These are phyloP conservation scores for Aechmea fasciata DNA, from an alignment of 176 grass and related monocot species.

Conservation along the genomic window DNA sequence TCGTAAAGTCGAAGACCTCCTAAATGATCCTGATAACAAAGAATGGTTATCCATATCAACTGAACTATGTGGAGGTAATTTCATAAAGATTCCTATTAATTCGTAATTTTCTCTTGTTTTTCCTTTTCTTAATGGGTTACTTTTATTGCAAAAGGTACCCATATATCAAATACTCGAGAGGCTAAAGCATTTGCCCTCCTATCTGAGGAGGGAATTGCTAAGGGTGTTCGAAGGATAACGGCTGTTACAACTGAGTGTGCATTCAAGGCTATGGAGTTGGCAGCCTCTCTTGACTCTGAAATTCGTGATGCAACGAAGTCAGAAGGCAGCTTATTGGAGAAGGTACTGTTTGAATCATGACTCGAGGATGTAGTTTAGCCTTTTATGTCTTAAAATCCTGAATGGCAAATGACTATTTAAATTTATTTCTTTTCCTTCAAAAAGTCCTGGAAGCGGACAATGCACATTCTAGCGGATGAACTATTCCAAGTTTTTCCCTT, in stretches of 20 bases:
- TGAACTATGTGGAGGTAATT: constrained; percentile 79
- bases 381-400: too few species aligned
- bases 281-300: constrained; percentile 50
- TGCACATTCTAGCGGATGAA: too few species aligned
- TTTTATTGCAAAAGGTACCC: constrained; percentile 50
- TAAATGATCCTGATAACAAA: constrained; percentile 56
- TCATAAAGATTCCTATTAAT: constrained; percentile 6
- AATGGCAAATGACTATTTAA: too few species aligned
- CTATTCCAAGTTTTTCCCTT: too few species aligned
- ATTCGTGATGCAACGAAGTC: constrained; percentile 43
- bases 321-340: constrained; percentile 49
- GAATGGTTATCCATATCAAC: constrained; percentile 86
- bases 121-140: constrained; percentile 11
- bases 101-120: constrained; percentile 4
- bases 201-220: constrained; percentile 92
- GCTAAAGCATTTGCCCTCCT: constrained; percentile 77
- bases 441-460: too few species aligned
- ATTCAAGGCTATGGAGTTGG: constrained; percentile 48
- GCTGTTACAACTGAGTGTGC: constrained; percentile 72
- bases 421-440: too few species aligned
- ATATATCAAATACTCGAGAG: constrained; percentile 72
- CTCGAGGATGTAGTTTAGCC: neutral
- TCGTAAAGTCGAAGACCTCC: constrained; percentile 66
- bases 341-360: constrained; percentile 30
- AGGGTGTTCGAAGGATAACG: constrained; percentile 83